phyloP scores from a whole-genome alignment of 1,139 yeast genomes.

The Geotrichum fermentans region DNA sequence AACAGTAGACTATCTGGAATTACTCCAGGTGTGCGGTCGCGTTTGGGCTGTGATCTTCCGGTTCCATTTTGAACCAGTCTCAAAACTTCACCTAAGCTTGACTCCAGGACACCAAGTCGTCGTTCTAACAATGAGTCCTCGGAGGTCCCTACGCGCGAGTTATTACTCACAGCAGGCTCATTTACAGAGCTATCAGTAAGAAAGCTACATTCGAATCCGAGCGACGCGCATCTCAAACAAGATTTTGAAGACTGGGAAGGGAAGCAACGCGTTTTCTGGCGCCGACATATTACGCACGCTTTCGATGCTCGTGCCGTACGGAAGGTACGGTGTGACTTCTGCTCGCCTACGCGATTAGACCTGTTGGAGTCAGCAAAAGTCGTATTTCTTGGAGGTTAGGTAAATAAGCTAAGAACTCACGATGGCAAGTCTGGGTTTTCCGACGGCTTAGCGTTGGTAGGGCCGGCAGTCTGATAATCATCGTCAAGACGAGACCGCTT shows the following conservation, averaged over 20 bases:
- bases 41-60: no score
- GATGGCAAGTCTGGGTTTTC: not conserved
- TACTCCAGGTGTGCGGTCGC: not conserved
- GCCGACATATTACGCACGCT: conserved; percentile 58
- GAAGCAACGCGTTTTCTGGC: conserved; percentile 61
- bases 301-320: conserved; percentile 33
- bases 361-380: not conserved
- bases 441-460: not conserved
- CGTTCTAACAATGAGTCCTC: conserved; percentile 6
- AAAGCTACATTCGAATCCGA: conserved; percentile 51
- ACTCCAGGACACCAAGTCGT: not conserved
- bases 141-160: not conserved
- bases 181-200: conserved; percentile 17
- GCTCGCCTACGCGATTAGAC: not conserved
- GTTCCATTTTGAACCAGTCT: not conserved
- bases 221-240: conserved; percentile 54
- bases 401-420: not conserved
- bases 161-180: not conserved
- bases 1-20: conserved; percentile 5
- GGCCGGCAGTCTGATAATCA: not conserved
- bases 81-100: conserved; percentile 1
- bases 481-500: not conserved
- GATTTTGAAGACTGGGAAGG: conserved; percentile 45
- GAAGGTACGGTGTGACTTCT: conserved; percentile 10
- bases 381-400: no score